Conservation (phyloP, 768 basidiomycete species). For the Mycena maculata region DNA sequence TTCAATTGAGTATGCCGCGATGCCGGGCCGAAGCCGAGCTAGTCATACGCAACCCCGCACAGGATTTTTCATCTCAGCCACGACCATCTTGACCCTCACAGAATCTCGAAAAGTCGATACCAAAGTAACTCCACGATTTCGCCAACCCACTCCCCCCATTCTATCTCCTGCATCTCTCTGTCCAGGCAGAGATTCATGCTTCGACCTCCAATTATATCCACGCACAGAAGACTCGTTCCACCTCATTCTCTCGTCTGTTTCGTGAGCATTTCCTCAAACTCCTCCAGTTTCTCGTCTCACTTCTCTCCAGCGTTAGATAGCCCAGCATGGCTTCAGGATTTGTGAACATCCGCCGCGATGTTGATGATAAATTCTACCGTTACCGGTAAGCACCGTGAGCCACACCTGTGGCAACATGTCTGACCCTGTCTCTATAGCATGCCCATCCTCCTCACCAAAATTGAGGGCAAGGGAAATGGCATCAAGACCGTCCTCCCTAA, state of each 20-base stretch:
- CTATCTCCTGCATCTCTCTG: conserved; percentile 64
- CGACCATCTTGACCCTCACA: conserved; percentile 18
- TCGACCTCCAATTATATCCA: conserved; percentile 85
- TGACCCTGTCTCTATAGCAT: conserved; percentile 65
- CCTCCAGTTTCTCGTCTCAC: neutral
- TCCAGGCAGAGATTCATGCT: conserved; percentile 91
- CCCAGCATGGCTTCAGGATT: conserved; percentile 89
- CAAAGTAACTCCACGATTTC: conserved; percentile 74
- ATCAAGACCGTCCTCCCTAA: conserved; percentile 99
- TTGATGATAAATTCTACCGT: conserved; percentile 97
- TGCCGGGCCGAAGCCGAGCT: too few relatives aligned
- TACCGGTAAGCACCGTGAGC: conserved; percentile 70
- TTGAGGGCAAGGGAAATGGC: conserved; percentile 99
- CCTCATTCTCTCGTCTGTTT: conserved; percentile 63
- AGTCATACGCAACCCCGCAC: too few relatives aligned
- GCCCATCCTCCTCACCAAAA: conserved; percentile 94
- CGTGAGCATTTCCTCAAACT: conserved; percentile 49
- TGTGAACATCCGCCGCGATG: conserved; percentile 95
- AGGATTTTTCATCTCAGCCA: conserved; percentile 12
- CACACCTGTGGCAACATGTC: conserved; percentile 12
- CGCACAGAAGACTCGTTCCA: conserved; percentile 69
- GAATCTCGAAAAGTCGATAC: conserved; percentile 11
- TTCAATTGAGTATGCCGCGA: too few relatives aligned
- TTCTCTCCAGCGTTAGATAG: conserved; percentile 66
- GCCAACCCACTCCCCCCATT: conserved; percentile 60